Conservation (phyloP, 305 asterid genomes). For the Fraxinus xanthoxyloides region DNA sequence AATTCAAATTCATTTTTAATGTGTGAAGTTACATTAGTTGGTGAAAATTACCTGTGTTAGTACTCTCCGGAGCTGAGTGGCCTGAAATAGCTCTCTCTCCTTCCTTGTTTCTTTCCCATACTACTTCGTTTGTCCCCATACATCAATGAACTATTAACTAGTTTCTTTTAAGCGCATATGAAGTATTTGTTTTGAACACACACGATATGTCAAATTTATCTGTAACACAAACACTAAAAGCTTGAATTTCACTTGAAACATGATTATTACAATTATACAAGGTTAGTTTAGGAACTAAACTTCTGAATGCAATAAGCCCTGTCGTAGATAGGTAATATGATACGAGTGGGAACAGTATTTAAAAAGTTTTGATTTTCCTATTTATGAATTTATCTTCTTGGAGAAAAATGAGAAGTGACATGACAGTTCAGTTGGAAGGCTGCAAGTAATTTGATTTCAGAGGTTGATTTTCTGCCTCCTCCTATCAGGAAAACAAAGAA, state of each 20-base stretch:
- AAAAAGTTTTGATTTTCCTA: neutral
- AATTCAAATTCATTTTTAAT: neutral
- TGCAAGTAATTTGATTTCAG: slow-evolving; percentile 4
- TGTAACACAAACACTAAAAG: neutral
- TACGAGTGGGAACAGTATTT: neutral
- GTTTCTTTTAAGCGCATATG: neutral
- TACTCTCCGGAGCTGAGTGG: neutral
- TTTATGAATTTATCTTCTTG: neutral
- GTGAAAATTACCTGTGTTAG: neutral
- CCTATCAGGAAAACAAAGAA: slow-evolving; percentile 54
- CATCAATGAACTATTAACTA: neutral
- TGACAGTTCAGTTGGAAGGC: neutral
- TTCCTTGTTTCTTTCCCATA: neutral
- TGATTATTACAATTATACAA: neutral
- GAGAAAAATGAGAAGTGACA: neutral
- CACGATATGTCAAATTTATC: neutral
- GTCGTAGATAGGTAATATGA: neutral
- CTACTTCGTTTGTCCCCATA: neutral
- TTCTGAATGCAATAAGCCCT: neutral
- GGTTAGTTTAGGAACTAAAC: neutral
- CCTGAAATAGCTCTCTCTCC: neutral
- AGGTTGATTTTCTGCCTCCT: slow-evolving; percentile 17
- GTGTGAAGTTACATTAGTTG: neutral
- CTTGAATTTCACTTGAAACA: neutral
- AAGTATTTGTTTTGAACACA: neutral